phyloP scores from a whole-genome alignment of 179 eudicot genomes.

The Carnegiea gigantea region DNA sequence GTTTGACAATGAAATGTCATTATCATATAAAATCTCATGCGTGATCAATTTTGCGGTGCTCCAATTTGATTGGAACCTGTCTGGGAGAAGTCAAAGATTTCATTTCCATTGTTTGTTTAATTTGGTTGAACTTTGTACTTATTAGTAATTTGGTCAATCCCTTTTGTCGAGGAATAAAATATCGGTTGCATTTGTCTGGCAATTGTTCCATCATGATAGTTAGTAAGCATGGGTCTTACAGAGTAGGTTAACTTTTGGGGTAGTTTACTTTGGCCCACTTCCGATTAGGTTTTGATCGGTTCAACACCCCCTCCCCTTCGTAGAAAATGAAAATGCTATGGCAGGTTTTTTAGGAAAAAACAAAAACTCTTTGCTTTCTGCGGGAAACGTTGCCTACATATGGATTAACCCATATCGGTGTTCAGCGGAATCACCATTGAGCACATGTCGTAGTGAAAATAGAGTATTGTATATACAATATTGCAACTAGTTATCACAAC shows the following conservation, averaged over 20 bases:
- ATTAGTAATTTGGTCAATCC: neutral
- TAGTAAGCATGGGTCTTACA: neutral
- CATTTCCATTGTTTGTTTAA: neutral
- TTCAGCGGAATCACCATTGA: too few species aligned
- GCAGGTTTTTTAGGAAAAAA: neutral
- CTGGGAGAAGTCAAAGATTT: neutral
- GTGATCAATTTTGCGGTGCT: neutral
- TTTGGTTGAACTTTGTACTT: neutral
- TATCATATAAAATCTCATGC: conserved; percentile 3
- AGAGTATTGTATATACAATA: neutral
- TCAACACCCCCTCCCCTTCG: too few species aligned
- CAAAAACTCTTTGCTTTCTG: neutral
- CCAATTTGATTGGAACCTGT: neutral
- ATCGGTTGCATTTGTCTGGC: neutral
- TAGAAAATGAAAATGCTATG: neutral
- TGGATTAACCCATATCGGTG: neutral
- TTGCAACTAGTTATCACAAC: neutral
- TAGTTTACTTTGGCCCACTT: neutral
- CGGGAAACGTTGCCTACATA: neutral
- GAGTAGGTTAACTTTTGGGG: neutral
- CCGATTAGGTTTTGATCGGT: too few species aligned
- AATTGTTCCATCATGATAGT: neutral
- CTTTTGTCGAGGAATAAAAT: neutral
- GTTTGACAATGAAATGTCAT: neutral
- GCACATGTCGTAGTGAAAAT: too few species aligned